These are phyloP conservation scores for Cerioporus squamosus DNA, from an alignment of 1,284 basidiomycete genomes.

Conservation along the genomic window DNA sequence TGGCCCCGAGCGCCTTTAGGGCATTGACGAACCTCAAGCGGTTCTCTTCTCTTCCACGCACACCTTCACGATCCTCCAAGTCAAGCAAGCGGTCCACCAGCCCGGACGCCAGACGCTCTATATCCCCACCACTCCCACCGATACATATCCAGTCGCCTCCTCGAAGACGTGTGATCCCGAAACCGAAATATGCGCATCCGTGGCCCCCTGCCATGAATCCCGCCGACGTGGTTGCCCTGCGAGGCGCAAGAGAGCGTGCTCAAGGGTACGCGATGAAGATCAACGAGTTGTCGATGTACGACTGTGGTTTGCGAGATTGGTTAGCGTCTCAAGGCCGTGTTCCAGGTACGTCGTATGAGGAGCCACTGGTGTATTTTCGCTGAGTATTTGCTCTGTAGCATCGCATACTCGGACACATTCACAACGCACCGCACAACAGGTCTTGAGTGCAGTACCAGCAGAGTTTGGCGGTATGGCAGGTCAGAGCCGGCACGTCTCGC, in stretches of 20 bases:
- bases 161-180: conserved; percentile 16
- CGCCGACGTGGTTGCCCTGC: conserved; percentile 65
- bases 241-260: conserved; percentile 74
- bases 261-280: conserved; percentile 82
- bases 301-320: conserved; percentile 85
- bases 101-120: conserved; percentile 31
- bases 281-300: conserved; percentile 78
- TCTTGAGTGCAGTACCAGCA: conserved; percentile 19
- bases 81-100: conserved; percentile 20
- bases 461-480: conserved; percentile 28
- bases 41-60: conserved; percentile 61
- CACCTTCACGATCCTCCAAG: conserved; percentile 45
- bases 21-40: conserved; percentile 49
- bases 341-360: conserved; percentile 52
- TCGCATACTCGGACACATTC: conserved; percentile 16
- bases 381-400: neutral
- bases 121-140: conserved; percentile 46
- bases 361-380: neutral
- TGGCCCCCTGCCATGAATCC: conserved; percentile 80
- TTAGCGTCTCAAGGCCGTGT: conserved; percentile 53
- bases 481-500: conserved; percentile 66
- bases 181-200: conserved; percentile 46
- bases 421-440: conserved; percentile 16
- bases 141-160: conserved; percentile 20
- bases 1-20: conserved; percentile 30